Evolutionary conservation across 2,329 filamentous ascomycete species (phyloP).

Genomic region (Penicillium concentricum): DNA sequence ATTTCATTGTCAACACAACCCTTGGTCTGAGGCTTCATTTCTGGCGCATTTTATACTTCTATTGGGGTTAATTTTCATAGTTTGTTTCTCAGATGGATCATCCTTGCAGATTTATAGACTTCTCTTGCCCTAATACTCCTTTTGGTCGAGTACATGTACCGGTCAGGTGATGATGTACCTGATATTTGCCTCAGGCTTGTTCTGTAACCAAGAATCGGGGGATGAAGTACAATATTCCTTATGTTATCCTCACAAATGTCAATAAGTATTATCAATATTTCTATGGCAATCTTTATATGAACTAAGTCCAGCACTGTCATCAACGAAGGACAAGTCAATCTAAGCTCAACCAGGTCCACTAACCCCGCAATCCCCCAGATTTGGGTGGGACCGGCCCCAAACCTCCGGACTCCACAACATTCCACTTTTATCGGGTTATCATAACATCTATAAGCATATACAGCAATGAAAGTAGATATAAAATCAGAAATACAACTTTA

Average conservation of each 20-base stretch:
- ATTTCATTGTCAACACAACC: too few species aligned
- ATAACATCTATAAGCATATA: not conserved
- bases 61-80: too few species aligned
- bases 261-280: not conserved
- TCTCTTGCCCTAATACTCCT: not conserved
- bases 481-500: not conserved
- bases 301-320: too few species aligned
- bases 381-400: conserved; percentile 7
- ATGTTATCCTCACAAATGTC: too few species aligned
- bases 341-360: conserved; percentile 6
- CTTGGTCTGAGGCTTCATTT: too few species aligned
- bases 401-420: conserved; percentile 6
- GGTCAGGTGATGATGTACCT: not conserved
- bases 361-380: conserved; percentile 12
- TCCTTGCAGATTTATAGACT: not conserved
- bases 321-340: not conserved
- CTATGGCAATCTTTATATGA: too few species aligned
- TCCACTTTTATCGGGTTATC: not conserved
- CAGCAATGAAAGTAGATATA: not conserved
- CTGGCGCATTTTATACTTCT: too few species aligned
- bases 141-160: not conserved
- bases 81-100: too few species aligned
- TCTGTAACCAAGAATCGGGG: too few species aligned
- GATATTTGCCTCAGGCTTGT: too few species aligned
- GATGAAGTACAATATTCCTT: too few species aligned